Conservation (phyloP, 192 early-diverging fungal species). For the Gigaspora rosea region DNA sequence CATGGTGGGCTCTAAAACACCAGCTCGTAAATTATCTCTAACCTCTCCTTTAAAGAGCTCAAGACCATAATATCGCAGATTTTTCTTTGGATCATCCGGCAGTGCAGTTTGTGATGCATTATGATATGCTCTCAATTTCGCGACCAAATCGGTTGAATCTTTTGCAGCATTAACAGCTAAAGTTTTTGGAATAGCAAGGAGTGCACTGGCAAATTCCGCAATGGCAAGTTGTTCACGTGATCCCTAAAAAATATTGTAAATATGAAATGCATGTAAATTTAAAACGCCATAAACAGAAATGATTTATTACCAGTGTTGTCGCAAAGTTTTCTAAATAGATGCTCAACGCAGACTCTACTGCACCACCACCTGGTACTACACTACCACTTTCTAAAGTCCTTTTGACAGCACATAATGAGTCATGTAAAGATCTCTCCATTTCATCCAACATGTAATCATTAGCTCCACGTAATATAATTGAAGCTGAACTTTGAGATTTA, state of each 20-base stretch:
- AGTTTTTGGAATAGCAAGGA: conserved; percentile 97
- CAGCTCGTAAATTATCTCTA: conserved; percentile 90
- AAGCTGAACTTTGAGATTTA: conserved; percentile 82
- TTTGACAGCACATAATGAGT: conserved; percentile 94
- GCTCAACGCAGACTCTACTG: conserved; percentile 91
- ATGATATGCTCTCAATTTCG: conserved; percentile 96
- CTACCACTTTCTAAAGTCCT: conserved; percentile 92
- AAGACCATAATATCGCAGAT: conserved; percentile 87
- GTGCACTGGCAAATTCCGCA: conserved; percentile 93
- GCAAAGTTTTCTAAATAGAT: conserved; percentile 99
- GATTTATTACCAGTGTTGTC: conserved; percentile 74
- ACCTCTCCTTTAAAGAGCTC: conserved; percentile 92
- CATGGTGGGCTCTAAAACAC: conserved; percentile 97
- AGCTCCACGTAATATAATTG: conserved; percentile 96
- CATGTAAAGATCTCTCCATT: conserved; percentile 98
- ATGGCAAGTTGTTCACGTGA: conserved; percentile 99
- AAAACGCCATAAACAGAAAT: not conserved
- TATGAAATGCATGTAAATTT: not conserved
- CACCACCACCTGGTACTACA: conserved; percentile 97
- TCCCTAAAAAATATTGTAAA: conserved; percentile 49
- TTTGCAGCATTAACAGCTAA: conserved; percentile 98
- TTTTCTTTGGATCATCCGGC: conserved; percentile 71
- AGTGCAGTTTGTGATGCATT: conserved; percentile 80
- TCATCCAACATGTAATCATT: conserved; percentile 99
- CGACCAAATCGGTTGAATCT: conserved; percentile 94